These are phyloP conservation scores for Cytospora paraplurivora DNA, from an alignment of 2,329 filamentous ascomycete genomes.

Conservation along the genomic window DNA sequence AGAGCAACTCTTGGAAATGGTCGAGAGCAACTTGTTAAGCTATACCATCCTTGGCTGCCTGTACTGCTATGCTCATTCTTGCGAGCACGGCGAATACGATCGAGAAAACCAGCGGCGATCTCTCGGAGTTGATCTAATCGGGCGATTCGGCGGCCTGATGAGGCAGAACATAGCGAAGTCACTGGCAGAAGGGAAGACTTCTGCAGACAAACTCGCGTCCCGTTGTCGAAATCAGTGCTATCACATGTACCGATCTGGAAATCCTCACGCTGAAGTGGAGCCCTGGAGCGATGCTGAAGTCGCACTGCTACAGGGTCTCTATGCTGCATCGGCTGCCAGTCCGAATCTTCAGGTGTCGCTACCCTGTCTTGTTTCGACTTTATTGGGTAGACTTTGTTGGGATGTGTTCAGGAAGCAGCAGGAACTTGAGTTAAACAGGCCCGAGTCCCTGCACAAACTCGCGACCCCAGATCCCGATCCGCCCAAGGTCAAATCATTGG, in stretches of 20 bases:
- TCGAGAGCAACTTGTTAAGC: conserved; percentile 54
- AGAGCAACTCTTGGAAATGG: conserved; percentile 41
- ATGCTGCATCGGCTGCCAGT: conserved; percentile 35
- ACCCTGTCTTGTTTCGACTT: conserved; percentile 53
- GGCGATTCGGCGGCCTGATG: conserved; percentile 38
- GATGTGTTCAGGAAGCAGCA: conserved; percentile 51
- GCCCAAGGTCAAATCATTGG: conserved; percentile 47
- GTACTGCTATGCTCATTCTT: conserved; percentile 62
- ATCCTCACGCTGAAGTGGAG: conserved; percentile 37
- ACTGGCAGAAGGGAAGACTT: conserved; percentile 28
- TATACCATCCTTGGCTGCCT: conserved; percentile 59
- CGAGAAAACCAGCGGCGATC: conserved; percentile 54
- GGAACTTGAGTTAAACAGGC: conserved; percentile 40
- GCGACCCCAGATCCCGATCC: conserved; percentile 34
- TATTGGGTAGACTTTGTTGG: conserved; percentile 55
- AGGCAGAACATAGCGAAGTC: conserved; percentile 38
- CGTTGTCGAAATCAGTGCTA: conserved; percentile 49
- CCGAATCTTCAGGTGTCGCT: conserved; percentile 37
- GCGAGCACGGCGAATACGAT: conserved; percentile 63
- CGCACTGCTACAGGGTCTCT: conserved; percentile 50
- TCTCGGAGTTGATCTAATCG: conserved; percentile 53
- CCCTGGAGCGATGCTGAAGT: conserved; percentile 54
- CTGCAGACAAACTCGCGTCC: conserved; percentile 4
- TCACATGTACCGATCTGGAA: conserved; percentile 38
- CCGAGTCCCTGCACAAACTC: conserved; percentile 33